These are phyloP conservation scores for Cephaloascus fragrans DNA, from an alignment of 805 yeast species.

Conservation along the genomic window DNA sequence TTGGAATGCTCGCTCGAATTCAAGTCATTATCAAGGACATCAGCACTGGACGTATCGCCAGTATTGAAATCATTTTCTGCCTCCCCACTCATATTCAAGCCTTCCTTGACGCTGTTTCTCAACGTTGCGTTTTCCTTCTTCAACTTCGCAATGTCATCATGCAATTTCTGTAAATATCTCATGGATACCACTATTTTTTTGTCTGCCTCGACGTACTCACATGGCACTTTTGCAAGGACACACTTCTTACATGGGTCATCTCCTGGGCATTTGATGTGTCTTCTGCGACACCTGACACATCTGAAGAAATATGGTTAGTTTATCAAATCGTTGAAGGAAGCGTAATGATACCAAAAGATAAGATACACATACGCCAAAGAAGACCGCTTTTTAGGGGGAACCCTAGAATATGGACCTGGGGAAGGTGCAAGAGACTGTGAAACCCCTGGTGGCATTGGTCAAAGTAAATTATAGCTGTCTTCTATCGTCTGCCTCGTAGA, in stretches of 20 bases:
- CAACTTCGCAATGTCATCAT: conserved; percentile 54
- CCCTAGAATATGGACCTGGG: neutral
- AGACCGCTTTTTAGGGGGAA: conserved; percentile 1
- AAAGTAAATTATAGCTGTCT: too few species aligned
- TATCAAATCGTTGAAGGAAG: neutral
- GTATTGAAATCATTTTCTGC: neutral
- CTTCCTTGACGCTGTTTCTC: conserved; percentile 29
- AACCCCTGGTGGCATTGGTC: too few species aligned
- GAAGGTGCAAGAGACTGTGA: too few species aligned
- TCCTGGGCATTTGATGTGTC: conserved; percentile 73
- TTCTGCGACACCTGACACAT: conserved; percentile 58
- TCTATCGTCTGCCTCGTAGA: too few species aligned
- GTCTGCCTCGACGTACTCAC: conserved; percentile 67
- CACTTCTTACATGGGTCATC: conserved; percentile 68
- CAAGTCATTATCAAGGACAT: too few species aligned
- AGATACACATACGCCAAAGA: neutral
- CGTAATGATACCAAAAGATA: neutral
- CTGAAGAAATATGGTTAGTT: neutral
- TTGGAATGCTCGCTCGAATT: neutral
- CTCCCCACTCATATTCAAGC: neutral
- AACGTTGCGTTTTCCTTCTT: conserved; percentile 58
- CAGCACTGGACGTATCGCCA: neutral
- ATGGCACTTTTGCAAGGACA: conserved; percentile 38
- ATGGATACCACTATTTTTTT: conserved; percentile 65
- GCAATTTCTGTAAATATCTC: conserved; percentile 57